These are phyloP conservation scores for Phytophthora citricola DNA, from an alignment of 352 stramenopile species.

Conservation along the genomic window DNA sequence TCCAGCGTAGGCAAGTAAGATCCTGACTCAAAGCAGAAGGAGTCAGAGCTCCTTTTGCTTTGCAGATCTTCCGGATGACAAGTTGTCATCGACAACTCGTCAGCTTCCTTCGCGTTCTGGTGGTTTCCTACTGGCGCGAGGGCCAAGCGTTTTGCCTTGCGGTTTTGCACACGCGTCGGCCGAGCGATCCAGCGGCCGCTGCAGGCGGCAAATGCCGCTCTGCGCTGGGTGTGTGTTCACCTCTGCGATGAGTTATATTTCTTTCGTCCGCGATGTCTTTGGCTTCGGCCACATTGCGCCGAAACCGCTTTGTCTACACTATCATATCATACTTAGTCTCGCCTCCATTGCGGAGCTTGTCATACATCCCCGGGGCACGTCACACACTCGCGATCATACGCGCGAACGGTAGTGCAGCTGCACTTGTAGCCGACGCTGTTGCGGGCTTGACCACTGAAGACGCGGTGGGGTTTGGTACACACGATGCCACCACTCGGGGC, in stretches of 20 bases:
- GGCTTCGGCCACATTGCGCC: conserved; percentile 26
- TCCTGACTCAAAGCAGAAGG: too few relatives aligned
- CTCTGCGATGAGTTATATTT: conserved; percentile 38
- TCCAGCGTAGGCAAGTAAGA: too few relatives aligned
- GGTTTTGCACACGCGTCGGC: conserved; percentile 6
- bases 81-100: too few relatives aligned
- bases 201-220: conserved; percentile 12
- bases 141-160: conserved; percentile 4
- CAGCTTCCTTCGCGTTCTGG: conserved; percentile 10
- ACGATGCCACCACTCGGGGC: conserved; percentile 21
- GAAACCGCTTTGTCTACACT: conserved; percentile 48
- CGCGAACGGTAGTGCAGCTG: conserved; percentile 35
- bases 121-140: conserved; percentile 6
- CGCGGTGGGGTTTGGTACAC: conserved; percentile 6
- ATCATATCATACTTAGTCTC: conserved; percentile 53
- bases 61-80: too few relatives aligned
- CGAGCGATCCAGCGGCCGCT: not conserved
- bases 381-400: conserved; percentile 54
- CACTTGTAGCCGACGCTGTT: conserved; percentile 19
- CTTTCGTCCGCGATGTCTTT: conserved; percentile 34
- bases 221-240: conserved; percentile 24
- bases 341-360: conserved; percentile 35
- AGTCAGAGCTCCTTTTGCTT: too few relatives aligned
- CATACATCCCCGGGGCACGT: conserved; percentile 30
- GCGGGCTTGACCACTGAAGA: conserved; percentile 20